These are phyloP conservation scores for Amylostereum areolatum DNA, from an alignment of 1,284 basidiomycete species.

Conservation along the genomic window DNA sequence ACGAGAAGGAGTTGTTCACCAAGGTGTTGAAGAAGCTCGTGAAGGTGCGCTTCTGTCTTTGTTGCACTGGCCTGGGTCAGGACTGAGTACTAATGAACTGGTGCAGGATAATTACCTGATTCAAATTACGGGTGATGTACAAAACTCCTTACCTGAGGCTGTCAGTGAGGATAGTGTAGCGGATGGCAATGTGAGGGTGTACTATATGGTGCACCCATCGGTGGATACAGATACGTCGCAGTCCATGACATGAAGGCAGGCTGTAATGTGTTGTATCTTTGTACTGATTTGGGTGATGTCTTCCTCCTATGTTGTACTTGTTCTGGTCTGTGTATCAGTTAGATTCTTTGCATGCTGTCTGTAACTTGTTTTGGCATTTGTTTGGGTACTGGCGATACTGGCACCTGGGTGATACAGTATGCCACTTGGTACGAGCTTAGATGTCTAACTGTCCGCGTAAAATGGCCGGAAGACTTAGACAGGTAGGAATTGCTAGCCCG, in stretches of 20 bases:
- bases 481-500: too few species aligned
- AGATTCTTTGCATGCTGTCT: too few species aligned
- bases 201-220: conserved; percentile 78
- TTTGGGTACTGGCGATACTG: too few species aligned
- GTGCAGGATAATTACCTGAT: conserved; percentile 80
- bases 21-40: conserved; percentile 90
- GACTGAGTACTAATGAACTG: conserved; percentile 6
- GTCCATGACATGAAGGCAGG: conserved; percentile 7
- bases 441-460: too few species aligned
- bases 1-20: conserved; percentile 84
- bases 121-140: conserved; percentile 76
- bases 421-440: too few species aligned
- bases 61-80: background rate
- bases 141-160: conserved; percentile 66
- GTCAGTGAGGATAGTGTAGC: conserved; percentile 49
- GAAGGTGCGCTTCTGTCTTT: conserved; percentile 55
- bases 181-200: conserved; percentile 59
- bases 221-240: conserved; percentile 59
- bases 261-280: too few species aligned
- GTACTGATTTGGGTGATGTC: too few species aligned
- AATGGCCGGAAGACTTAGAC: too few species aligned
- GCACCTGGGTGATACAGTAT: too few species aligned
- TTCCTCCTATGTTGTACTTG: too few species aligned
- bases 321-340: too few species aligned
- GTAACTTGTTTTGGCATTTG: too few species aligned